Base-by-base conservation (phyloP, 2,329 filamentous ascomycete genomes). In the Microdochium nivale region DNA sequence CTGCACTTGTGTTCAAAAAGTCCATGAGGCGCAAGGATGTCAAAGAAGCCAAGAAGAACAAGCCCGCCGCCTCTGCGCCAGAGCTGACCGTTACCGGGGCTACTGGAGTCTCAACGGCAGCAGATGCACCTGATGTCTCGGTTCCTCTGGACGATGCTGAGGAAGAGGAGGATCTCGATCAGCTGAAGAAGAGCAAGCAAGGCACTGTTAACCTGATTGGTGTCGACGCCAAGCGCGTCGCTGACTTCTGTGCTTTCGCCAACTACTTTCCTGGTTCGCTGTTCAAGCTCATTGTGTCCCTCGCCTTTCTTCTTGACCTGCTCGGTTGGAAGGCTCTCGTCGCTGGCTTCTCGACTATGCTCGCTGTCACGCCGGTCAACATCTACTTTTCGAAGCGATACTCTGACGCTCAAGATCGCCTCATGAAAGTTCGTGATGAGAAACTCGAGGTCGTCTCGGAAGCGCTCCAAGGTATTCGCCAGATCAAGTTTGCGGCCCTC, bases 401-500 rank as follows among this genome's bases (percentile, higher is more conserved):
- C 60, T 72, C 83, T 1, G 72, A 70, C 23, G 78, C 83, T 3
- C 84, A 90, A 60, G 84, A 86, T 51, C 71, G 75, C 49, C 66
- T 92, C 49, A 91, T 91, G 87, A 87, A 86, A 62, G 75, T 84
- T 25, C 76, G 88, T 46, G 88, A 92, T 64, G 75, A 81, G 51
- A 92, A 91, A 67, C 77, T 90, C 68, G 84, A 79, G 0, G 78
- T 90, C 14, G 78, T 94, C 27, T 87, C 87, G 1, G 88, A 94
- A 65, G 86, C 85, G 0, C 70, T 94, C 1, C 80, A 87, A 58
- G 88, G 88, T 8, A 91, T 92, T 56, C 80, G 87, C 1, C 88
- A 94, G 65, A 89, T 94, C 69, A 94, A 94, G 61, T 90, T 92
- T 59, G 87, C 87, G 0, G 88, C 88, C 1, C 68, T 90, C 2